Percentiles rank a stretch among this genome's conserved stretches.
phyloP scores from a whole-genome alignment of 2,329 filamentous ascomycete genomes.

The Xylaria digitata region DNA sequence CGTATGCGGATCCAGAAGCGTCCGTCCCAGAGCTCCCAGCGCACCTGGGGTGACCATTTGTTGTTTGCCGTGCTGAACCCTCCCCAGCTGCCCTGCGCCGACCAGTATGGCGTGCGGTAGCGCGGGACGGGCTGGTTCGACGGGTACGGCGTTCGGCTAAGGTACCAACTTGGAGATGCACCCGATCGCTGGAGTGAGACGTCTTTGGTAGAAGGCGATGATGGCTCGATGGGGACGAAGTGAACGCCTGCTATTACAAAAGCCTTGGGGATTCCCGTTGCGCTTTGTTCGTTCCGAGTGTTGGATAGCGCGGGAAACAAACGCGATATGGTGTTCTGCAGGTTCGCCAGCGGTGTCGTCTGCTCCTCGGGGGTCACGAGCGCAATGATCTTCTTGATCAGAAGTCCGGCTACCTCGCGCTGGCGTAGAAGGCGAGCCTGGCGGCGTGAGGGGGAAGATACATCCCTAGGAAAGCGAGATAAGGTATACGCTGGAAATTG shows the following conservation, averaged over 20 bases:
- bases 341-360: conserved; percentile 55
- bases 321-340: conserved; percentile 59
- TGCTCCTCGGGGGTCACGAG: conserved; percentile 63
- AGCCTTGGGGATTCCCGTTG: conserved; percentile 50
- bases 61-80: neutral
- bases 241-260: conserved; percentile 64
- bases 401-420: conserved; percentile 58
- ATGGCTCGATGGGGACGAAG: conserved; percentile 55
- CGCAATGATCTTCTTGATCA: conserved; percentile 61
- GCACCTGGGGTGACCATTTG: conserved; percentile 48
- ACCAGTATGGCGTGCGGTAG: conserved; percentile 38
- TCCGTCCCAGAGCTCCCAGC: conserved; percentile 65
- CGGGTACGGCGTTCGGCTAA: conserved; percentile 60
- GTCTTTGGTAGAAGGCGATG: neutral
- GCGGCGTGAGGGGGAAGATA: conserved; percentile 39
- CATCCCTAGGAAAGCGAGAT: conserved; percentile 38
- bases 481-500: conserved; percentile 56
- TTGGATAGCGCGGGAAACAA: conserved; percentile 60
- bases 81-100: conserved; percentile 28
- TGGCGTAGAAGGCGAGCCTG: conserved; percentile 51
- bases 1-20: conserved; percentile 69
- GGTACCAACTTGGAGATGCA: conserved; percentile 53
- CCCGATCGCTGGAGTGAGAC: neutral
- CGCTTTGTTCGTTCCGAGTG: conserved; percentile 28
- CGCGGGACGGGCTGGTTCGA: conserved; percentile 53